Evolutionary conservation across 2,329 filamentous ascomycete genomes (phyloP), one percentile per base, ranked within the genome.

Genomic region (Cladosporium colombiae): DNA sequence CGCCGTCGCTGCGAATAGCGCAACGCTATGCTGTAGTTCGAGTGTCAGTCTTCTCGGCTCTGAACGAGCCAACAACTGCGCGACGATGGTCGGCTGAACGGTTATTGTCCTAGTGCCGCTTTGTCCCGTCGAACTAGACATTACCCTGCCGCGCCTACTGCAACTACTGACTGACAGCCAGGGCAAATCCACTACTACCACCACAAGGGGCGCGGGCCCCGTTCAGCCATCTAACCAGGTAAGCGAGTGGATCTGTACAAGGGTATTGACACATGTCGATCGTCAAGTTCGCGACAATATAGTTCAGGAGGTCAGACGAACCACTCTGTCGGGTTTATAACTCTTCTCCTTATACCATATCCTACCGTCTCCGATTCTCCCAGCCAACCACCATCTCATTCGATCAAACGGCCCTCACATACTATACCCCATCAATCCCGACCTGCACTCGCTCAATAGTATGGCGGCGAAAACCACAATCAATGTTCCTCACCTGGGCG

Each of bases 401-500:
- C n/a, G 40, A 46, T 21, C 18, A 46, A 46, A 21, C 40, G 40
- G 10, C 8, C 21, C 5, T 21, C 40, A 23, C 40, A 46, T 8
- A 21, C 40, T 46, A 23, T 46, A 1, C 40, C 40, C 8, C 52
- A 33, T 33, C 23, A 25, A 52, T 29, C 25, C 2, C 21, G 27
- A 27, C 44, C 40, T 60, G 27, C 33, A 60, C 25, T 23, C 16
- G 3, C 44, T 64, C 29, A 46, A 35, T 55, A 65, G 13, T 31
- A 65, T 65, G 62, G 55, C 62, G 16, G 56, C 55, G 5, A 75
- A 72, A 35, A 74, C 76, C 66, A 77, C 76, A 3, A 72, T 83
- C 57, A 71, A 73, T 2, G 80, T 84, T 50, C 77, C 82, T 52
- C 82, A 83, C 69, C 75, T 84, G 16, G 80, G 81, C 50, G 82